Conservation (phyloP, 768 basidiomycete species). For the Suillus ampliporus region DNA sequence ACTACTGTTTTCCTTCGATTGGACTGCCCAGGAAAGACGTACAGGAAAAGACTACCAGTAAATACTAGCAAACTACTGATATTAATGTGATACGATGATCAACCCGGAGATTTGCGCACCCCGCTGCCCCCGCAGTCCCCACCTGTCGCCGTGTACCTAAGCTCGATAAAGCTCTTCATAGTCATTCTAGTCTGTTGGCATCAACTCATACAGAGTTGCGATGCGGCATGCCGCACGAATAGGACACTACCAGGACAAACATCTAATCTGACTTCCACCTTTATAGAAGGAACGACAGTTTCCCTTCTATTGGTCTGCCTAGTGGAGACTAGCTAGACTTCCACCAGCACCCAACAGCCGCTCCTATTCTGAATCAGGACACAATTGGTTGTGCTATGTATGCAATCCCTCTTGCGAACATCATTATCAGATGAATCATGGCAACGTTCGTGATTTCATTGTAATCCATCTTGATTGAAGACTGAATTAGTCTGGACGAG, state of each 20-base stretch:
- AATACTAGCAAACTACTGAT: too few species aligned
- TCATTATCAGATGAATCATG: neutral
- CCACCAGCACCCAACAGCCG: neutral
- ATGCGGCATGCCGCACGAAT: neutral
- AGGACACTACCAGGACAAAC: neutral
- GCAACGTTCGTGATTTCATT: conserved; percentile 1
- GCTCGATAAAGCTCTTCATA: neutral
- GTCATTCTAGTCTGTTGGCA: neutral
- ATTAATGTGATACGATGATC: neutral
- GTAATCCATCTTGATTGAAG: neutral
- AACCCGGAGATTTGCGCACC: neutral
- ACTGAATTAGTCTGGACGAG: neutral
- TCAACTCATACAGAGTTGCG: neutral
- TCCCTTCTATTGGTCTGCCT: too few species aligned
- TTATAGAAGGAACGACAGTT: too few species aligned
- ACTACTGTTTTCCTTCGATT: neutral
- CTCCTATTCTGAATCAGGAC: neutral
- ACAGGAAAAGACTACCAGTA: neutral
- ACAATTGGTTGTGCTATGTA: neutral
- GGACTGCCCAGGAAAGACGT: neutral
- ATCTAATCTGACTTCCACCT: neutral
- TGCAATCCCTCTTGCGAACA: neutral
- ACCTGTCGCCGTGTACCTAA: neutral
- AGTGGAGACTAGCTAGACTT: too few species aligned
- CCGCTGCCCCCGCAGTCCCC: neutral